Evolutionary conservation across 306 rosid genomes (phyloP).

Genomic region (Trifolium repens): DNA sequence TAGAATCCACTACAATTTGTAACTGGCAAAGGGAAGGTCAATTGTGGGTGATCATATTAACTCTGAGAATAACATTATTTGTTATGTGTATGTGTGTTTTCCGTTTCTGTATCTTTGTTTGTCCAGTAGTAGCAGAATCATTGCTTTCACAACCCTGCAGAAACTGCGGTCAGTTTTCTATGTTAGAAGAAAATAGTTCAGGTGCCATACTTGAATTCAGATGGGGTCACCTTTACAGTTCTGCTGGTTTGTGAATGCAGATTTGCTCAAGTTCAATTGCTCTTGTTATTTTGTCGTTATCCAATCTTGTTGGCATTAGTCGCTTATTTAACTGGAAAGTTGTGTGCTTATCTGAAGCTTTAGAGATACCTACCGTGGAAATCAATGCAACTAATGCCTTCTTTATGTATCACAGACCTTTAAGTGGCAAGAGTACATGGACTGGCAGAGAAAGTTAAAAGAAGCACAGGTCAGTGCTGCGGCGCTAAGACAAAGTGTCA

Average conservation of each 20-base stretch:
- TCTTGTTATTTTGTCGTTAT: conserved; percentile 15
- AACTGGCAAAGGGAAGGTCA: neutral
- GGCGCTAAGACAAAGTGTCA: conserved; percentile 65
- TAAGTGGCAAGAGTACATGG: conserved; percentile 89
- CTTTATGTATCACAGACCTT: conserved; percentile 62
- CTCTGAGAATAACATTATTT: neutral
- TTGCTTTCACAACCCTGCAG: conserved; percentile 31
- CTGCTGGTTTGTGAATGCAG: conserved; percentile 33
- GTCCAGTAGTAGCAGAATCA: conserved; percentile 20
- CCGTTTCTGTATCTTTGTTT: conserved; percentile 8
- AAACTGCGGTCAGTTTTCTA: conserved; percentile 18
- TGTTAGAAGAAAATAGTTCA: neutral
- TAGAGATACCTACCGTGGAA: conserved; percentile 26
- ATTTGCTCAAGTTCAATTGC: conserved; percentile 5
- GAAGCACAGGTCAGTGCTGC: conserved; percentile 76
- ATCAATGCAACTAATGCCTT: conserved; percentile 37
- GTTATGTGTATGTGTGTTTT: neutral
- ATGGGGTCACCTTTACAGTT: neutral
- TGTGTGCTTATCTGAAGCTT: neutral
- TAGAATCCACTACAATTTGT: conserved; percentile 23
- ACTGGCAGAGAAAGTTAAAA: conserved; percentile 72
- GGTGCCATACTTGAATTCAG: neutral
- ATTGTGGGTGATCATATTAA: neutral
- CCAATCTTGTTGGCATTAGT: neutral
- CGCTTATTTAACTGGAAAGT: conserved; percentile 15